A percentile compares a stretch with the other conserved stretches of the same genome.
Evolutionary conservation across 768 basidiomycete genomes (phyloP).

Genomic region (Lactarius hatsudake): DNA sequence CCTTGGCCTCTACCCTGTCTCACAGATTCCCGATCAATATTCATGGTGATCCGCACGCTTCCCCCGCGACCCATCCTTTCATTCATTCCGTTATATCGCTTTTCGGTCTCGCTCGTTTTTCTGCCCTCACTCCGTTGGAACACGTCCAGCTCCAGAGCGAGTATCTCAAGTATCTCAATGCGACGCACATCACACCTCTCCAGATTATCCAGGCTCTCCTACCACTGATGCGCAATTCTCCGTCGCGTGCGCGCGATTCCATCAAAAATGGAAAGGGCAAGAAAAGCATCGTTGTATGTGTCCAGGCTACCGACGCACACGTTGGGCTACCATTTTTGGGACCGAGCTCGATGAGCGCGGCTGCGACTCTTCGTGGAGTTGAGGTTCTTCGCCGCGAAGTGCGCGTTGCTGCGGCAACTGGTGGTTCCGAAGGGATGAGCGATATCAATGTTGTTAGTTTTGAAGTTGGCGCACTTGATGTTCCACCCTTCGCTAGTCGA

Average conservation of each 20-base stretch:
- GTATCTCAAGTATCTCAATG: slow-evolving; percentile 69
- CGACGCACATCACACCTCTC: slow-evolving; percentile 74
- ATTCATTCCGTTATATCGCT: slow-evolving; percentile 79
- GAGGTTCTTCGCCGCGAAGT: slow-evolving; percentile 77
- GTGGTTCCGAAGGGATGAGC: slow-evolving; percentile 55
- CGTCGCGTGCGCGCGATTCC: slow-evolving; percentile 51
- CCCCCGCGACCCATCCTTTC: slow-evolving; percentile 62
- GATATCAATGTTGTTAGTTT: slow-evolving; percentile 68
- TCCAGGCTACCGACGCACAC: slow-evolving; percentile 68
- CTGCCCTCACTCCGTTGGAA: slow-evolving; percentile 60
- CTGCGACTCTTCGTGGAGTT: slow-evolving; percentile 64
- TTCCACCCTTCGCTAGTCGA: slow-evolving; percentile 26
- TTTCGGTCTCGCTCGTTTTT: slow-evolving; percentile 49
- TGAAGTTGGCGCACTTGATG: slow-evolving; percentile 63
- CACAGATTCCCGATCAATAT: slow-evolving; percentile 77
- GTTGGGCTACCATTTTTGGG: slow-evolving; percentile 68
- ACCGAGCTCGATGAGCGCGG: slow-evolving; percentile 73
- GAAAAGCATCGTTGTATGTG: slow-evolving; percentile 63
- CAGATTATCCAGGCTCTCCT: slow-evolving; percentile 74
- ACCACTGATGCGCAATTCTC: slow-evolving; percentile 70
- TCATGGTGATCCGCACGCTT: slow-evolving; percentile 77
- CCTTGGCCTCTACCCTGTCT: slow-evolving; percentile 73
- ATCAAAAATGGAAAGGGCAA: slow-evolving; percentile 42
- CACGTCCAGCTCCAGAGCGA: slow-evolving; percentile 58
- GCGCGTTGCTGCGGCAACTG: slow-evolving; percentile 51